Conservation (phyloP, 768 basidiomycete species). For the Lenzites betulinus region DNA sequence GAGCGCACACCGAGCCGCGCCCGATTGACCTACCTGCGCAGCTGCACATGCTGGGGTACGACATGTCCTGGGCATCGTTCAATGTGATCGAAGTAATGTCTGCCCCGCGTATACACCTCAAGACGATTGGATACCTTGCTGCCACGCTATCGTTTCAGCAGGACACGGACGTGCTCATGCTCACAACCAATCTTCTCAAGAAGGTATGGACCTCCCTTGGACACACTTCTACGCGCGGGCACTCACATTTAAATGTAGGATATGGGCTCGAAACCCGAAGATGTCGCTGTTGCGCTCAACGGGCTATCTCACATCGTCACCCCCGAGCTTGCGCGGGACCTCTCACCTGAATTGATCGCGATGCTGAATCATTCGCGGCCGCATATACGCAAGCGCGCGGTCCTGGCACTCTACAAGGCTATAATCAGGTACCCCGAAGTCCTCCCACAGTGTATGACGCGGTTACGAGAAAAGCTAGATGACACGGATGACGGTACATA, state of each 20-base stretch:
- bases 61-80: slow-evolving; percentile 95
- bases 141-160: slow-evolving; percentile 89
- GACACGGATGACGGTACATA: slow-evolving; percentile 70
- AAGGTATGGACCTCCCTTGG: slow-evolving; percentile 56
- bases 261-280: slow-evolving; percentile 72
- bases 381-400: slow-evolving; percentile 87
- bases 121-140: slow-evolving; percentile 94
- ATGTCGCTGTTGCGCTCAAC: slow-evolving; percentile 74
- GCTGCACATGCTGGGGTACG: slow-evolving; percentile 97
- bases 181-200: slow-evolving; percentile 94
- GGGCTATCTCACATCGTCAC: slow-evolving; percentile 86
- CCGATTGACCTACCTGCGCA: slow-evolving; percentile 35
- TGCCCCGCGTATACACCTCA: slow-evolving; percentile 86
- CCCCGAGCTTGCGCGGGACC: slow-evolving; percentile 87
- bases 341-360: slow-evolving; percentile 79
- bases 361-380: slow-evolving; percentile 91
- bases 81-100: slow-evolving; percentile 99
- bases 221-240: background rate
- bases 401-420: slow-evolving; percentile 80
- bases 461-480: slow-evolving; percentile 79
- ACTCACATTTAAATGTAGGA: slow-evolving; percentile 54
- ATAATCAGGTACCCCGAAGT: slow-evolving; percentile 84
- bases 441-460: slow-evolving; percentile 58
- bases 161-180: slow-evolving; percentile 96
- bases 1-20: background rate